A percentile compares a stretch with the other conserved stretches of the same genome.
These are phyloP conservation scores for Pseudogymnoascus sp. DNA, from an alignment of 2,329 filamentous ascomycete species.

Conservation along the genomic window DNA sequence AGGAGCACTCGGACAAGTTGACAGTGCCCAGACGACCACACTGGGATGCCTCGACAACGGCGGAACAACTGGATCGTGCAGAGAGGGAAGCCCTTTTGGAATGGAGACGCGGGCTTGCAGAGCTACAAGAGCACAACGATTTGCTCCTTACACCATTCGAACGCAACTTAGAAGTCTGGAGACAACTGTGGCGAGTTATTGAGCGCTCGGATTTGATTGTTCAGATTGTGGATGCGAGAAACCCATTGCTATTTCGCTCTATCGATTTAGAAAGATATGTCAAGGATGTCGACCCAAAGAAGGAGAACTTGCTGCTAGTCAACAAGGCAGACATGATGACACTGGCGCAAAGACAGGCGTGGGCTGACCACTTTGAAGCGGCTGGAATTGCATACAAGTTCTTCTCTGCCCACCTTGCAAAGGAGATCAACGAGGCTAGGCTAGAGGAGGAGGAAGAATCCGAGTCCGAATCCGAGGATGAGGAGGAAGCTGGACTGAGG, in stretches of 20 bases:
- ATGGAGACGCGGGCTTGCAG: conserved; percentile 85
- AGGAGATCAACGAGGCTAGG: conserved; percentile 73
- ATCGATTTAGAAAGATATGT: conserved; percentile 92
- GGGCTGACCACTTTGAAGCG: conserved; percentile 79
- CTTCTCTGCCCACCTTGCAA: conserved; percentile 89
- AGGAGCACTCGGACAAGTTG: conserved; percentile 66
- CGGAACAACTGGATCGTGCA: conserved; percentile 66
- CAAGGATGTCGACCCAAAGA: conserved; percentile 79
- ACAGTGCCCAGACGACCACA: conserved; percentile 84
- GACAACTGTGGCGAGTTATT: conserved; percentile 95
- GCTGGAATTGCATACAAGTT: conserved; percentile 85
- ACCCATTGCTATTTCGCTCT: conserved; percentile 86
- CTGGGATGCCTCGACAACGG: conserved; percentile 82
- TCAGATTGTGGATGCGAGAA: conserved; percentile 95
- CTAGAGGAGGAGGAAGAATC: conserved; percentile 38
- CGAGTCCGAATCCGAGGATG: conserved; percentile 31
- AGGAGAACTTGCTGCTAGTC: conserved; percentile 85
- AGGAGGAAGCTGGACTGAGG: conserved; percentile 33
- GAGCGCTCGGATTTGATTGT: conserved; percentile 92
- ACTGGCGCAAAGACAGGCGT: conserved; percentile 65
- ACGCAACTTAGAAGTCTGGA: conserved; percentile 94
- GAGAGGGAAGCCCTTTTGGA: conserved; percentile 77
- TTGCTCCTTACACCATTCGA: conserved; percentile 97
- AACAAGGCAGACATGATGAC: conserved; percentile 99
- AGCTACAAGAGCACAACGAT: conserved; percentile 89